Conservation (phyloP, 2,329 filamentous ascomycete species). For the Juglanconis juglandina region DNA sequence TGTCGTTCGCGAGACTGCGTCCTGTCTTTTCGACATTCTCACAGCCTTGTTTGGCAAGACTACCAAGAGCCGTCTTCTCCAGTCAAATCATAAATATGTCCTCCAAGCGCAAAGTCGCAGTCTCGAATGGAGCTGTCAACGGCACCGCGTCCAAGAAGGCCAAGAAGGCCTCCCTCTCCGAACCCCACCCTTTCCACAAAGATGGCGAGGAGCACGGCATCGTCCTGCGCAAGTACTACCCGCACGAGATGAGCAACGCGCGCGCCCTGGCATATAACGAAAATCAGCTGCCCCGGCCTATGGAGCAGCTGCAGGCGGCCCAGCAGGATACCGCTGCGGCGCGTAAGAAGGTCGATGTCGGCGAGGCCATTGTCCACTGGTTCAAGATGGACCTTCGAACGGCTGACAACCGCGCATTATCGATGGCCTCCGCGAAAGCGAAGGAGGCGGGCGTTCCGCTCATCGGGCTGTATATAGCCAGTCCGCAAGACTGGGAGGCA, state of each 20-base stretch:
- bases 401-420: conserved; percentile 69
- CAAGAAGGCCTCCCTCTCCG: conserved; percentile 14
- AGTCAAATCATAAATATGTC: conserved; percentile 4
- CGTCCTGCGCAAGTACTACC: conserved; percentile 74
- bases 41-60: background rate
- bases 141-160: conserved; percentile 8
- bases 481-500: conserved; percentile 79
- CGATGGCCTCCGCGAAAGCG: conserved; percentile 57
- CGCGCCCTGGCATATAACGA: conserved; percentile 71
- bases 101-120: conserved; percentile 20
- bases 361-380: conserved; percentile 76
- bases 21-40: background rate
- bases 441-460: conserved; percentile 52
- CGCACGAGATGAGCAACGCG: conserved; percentile 78
- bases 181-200: conserved; percentile 44
- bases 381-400: conserved; percentile 80
- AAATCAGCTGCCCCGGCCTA: conserved; percentile 68
- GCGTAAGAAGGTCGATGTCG: conserved; percentile 50
- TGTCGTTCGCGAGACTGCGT: background rate
- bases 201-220: conserved; percentile 56
- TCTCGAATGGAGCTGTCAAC: background rate
- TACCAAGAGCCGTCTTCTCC: background rate
- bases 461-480: conserved; percentile 74
- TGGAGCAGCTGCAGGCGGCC: conserved; percentile 62
- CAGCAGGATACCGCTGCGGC: conserved; percentile 56